Evolutionary conservation across 108 stramenopile genomes (phyloP), one percentile per base, ranked within the genome.

Genomic region (Parietichytrium sp.): DNA sequence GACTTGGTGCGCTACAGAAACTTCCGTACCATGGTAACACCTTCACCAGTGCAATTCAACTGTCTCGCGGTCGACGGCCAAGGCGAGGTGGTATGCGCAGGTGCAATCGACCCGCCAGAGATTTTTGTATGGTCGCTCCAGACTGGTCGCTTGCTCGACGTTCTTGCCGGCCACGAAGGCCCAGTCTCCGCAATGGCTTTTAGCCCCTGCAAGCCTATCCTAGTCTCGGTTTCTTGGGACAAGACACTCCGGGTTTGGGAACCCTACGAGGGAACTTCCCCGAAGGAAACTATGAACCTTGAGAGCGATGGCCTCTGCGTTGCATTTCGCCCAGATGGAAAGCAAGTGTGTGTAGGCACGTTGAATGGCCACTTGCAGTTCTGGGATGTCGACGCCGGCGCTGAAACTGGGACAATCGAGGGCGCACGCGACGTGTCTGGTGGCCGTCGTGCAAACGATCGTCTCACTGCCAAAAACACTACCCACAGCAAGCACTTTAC

Each of bases 231-330:
- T 30, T 95, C 94, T 18, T 99, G 98, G 98, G 98, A 99, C 83
- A 95, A 95, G 7, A 95, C 95, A 13, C 93, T 96, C 26, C 96
- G 96, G 80, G 82, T 98, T 0, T 99, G 97, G 98, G 95, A 98
- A 83, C 84, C 97, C 16, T 98, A 94, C 92, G 95, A 96, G 85
- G 86, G 85, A 29, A 83, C 85, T 6, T 27, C 82, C 8, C 48
- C 80, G 31, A 79, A 52, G 4, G 95, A 99, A 85, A 96, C 93
- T 45, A 86, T 98, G 26, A 91, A 93, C 54, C 95, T 96, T 85
- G 87, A 87, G n/a, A 85, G 92, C 10, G 97, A 99, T 84, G 97
- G 98, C 10, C 94, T 98, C 29, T 95, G 94, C 52, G 89, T 97
- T 8, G 90, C 95, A 47, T 97, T 92, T 78, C 90, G 96, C 13